Evolutionary conservation across 352 stramenopile genomes (phyloP).

Genomic region (Globisporangium paddicum): DNA sequence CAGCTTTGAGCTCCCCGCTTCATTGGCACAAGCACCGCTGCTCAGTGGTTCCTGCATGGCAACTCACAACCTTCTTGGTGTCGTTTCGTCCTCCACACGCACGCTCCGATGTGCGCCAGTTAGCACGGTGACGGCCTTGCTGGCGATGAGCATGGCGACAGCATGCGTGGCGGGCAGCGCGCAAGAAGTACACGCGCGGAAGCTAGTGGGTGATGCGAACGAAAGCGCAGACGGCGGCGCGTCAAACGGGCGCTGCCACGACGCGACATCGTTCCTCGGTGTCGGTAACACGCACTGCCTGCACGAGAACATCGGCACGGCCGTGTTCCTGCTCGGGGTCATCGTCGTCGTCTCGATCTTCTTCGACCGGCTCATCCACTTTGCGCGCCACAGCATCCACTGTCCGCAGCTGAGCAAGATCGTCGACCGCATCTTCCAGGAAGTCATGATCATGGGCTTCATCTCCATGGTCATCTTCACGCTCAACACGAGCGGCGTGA

Average conservation of each 20-base stretch:
- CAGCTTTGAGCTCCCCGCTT: neutral
- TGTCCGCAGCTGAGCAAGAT: slow-evolving; percentile 82
- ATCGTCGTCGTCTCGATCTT: slow-evolving; percentile 73
- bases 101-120: slow-evolving; percentile 2
- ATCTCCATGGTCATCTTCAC: slow-evolving; percentile 88
- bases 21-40: neutral
- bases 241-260: slow-evolving; percentile 29
- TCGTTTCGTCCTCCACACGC: neutral
- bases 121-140: neutral
- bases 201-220: neutral
- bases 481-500: slow-evolving; percentile 74
- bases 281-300: slow-evolving; percentile 80
- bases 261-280: slow-evolving; percentile 62
- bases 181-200: neutral
- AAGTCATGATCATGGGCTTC: slow-evolving; percentile 88
- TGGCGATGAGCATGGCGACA: neutral
- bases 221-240: neutral
- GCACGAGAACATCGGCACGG: slow-evolving; percentile 62
- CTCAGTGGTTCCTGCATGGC: neutral
- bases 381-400: slow-evolving; percentile 43
- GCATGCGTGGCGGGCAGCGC: neutral
- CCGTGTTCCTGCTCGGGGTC: slow-evolving; percentile 68
- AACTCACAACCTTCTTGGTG: neutral
- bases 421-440: slow-evolving; percentile 84
- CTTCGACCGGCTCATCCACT: slow-evolving; percentile 52